phyloP scores from a whole-genome alignment of 192 early-diverging fungal genomes.

The Nowakowskiella sp. region DNA sequence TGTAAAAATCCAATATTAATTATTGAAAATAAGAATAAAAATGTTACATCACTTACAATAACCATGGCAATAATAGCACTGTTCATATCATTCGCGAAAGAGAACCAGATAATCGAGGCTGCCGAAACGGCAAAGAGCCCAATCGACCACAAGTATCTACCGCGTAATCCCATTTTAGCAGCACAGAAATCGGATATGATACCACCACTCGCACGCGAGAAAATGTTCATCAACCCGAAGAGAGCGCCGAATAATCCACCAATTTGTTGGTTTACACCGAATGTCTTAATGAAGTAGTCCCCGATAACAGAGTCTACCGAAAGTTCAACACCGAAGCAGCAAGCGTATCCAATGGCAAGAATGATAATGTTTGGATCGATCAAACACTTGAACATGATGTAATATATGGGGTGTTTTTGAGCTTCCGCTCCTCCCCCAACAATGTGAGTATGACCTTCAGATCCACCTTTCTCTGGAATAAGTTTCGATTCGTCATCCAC shows the following conservation, averaged over 20 bases:
- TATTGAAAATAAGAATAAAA: background rate
- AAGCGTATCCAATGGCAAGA: constrained; percentile 49
- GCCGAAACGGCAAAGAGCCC: constrained; percentile 38
- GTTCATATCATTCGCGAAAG: constrained; percentile 23
- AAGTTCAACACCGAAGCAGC: constrained; percentile 57
- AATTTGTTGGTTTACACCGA: constrained; percentile 25
- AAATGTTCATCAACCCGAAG: constrained; percentile 61
- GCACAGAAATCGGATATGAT: constrained; percentile 42
- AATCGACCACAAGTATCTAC: constrained; percentile 40
- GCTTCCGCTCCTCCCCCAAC: constrained; percentile 2
- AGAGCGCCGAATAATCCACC: constrained; percentile 43
- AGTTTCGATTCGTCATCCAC: background rate
- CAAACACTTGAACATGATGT: constrained; percentile 8
- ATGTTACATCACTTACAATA: background rate
- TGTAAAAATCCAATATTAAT: background rate
- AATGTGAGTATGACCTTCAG: no score
- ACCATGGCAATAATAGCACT: constrained; percentile 36
- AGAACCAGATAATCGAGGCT: constrained; percentile 41
- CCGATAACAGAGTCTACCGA: constrained; percentile 49
- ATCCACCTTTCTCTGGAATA: no score
- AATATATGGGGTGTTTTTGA: background rate
- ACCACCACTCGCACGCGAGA: constrained; percentile 55
- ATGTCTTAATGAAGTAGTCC: constrained; percentile 35
- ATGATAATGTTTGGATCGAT: constrained; percentile 34
- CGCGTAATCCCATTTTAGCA: constrained; percentile 24